Evolutionary conservation across 441 rosid species (phyloP).

Genomic region (Theobroma grandiflorum): DNA sequence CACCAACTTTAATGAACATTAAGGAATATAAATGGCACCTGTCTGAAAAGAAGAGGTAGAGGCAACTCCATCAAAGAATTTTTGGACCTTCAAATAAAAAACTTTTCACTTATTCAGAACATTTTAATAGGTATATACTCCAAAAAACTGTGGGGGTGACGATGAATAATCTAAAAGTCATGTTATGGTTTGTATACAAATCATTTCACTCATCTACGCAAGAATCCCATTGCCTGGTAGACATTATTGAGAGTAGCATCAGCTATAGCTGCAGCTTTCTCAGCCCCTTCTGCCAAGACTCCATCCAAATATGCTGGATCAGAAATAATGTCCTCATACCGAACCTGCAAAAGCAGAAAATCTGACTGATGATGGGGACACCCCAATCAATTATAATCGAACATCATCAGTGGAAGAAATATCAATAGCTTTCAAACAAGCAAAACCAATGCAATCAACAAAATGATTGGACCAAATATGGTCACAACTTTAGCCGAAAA

Average conservation of each 20-base stretch:
- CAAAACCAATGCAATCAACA: not conserved
- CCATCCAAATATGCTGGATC: constrained; percentile 68
- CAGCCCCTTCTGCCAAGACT: constrained; percentile 68
- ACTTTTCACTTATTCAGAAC: constrained; percentile 10
- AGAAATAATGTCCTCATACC: constrained; percentile 66
- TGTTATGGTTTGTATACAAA: constrained; percentile 26
- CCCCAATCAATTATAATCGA: constrained; percentile 1
- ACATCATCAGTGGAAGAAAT: constrained; percentile 21
- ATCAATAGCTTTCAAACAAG: constrained; percentile 7
- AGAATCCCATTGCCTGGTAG: constrained; percentile 87
- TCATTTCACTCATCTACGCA: constrained; percentile 48
- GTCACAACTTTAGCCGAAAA: constrained; percentile 4
- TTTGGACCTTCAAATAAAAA: constrained; percentile 21
- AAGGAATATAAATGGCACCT: constrained; percentile 33
- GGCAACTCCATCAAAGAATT: constrained; percentile 29
- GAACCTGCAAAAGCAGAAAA: constrained; percentile 47
- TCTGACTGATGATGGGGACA: constrained; percentile 27
- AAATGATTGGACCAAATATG: constrained; percentile 14
- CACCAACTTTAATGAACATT: constrained; percentile 14
- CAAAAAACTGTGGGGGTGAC: constrained; percentile 35
- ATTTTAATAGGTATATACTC: constrained; percentile 19
- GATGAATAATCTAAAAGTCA: constrained; percentile 31
- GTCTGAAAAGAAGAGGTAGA: constrained; percentile 22
- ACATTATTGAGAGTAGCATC: constrained; percentile 66
- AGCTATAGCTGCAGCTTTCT: constrained; percentile 67